phyloP scores from a whole-genome alignment of 306 rosid genomes.

The Astragalus glycyphyllos region DNA sequence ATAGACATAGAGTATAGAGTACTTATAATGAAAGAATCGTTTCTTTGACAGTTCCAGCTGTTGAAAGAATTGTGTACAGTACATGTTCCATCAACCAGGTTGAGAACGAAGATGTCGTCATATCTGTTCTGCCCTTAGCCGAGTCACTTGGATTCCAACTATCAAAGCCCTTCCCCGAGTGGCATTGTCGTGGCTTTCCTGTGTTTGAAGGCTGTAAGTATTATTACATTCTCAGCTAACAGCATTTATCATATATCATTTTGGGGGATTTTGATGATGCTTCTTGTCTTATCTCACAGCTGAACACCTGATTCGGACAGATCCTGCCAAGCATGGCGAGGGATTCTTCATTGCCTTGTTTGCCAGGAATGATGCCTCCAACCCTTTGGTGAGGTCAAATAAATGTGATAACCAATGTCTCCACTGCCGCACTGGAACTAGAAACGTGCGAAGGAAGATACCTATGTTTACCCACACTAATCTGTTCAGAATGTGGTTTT shows the following conservation, averaged over 20 bases:
- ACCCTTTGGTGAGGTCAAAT: background rate
- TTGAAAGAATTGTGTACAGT: constrained; percentile 78
- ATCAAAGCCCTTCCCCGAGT: constrained; percentile 60
- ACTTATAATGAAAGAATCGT: background rate
- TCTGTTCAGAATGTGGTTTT: constrained; percentile 49
- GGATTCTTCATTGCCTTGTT: constrained; percentile 91
- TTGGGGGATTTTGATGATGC: background rate
- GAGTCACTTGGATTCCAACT: constrained; percentile 67
- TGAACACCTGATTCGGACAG: constrained; percentile 63
- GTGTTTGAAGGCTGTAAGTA: constrained; percentile 70
- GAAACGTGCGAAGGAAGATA: constrained; percentile 30
- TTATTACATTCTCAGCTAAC: background rate
- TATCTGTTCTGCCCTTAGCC: constrained; percentile 72
- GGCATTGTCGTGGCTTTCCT: constrained; percentile 78
- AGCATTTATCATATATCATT: background rate
- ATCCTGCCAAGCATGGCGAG: constrained; percentile 74
- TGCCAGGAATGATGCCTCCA: constrained; percentile 39
- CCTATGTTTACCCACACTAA: constrained; percentile 24
- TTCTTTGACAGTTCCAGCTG: constrained; percentile 73
- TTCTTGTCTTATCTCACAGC: constrained; percentile 50
- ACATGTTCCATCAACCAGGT: constrained; percentile 82
- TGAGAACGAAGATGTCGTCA: constrained; percentile 82
- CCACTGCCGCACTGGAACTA: background rate
- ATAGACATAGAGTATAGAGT: background rate
- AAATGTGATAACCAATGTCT: background rate